A percentile compares a stretch with the other conserved stretches of the same genome.
Conservation (phyloP, 2,329 filamentous ascomycete species). For the Trichoderma sp. region DNA sequence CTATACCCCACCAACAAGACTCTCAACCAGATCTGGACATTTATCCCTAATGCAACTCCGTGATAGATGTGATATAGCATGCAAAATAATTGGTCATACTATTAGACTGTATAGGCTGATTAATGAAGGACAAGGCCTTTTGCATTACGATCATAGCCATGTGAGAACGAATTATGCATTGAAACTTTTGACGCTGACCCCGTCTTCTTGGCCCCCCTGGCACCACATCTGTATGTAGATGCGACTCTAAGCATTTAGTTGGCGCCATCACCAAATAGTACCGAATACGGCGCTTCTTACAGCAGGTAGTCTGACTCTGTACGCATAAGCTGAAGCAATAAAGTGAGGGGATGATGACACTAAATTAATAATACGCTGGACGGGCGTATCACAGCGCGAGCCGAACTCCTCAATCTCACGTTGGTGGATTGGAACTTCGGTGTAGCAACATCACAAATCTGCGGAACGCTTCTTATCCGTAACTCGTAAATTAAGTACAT, state of each 20-base stretch:
- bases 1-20: neutral
- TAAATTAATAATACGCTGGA: neutral
- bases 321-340: neutral
- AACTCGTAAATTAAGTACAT: neutral
- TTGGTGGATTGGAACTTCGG: neutral
- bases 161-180: no score
- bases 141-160: no score
- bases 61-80: neutral
- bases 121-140: no score
- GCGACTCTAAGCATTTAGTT: neutral
- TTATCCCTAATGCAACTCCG: neutral
- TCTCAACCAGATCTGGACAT: constrained; percentile 14
- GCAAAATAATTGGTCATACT: neutral
- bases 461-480: neutral
- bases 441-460: neutral
- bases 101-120: neutral
- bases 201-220: no score
- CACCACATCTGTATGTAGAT: no score
- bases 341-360: neutral
- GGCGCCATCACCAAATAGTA: neutral
- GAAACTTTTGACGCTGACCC: no score
- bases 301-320: no score
- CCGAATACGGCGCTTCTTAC: neutral
- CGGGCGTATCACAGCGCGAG: neutral
- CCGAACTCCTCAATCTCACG: neutral